Conservation (phyloP, 257 asterid species). For the Nicotiana benthamiana region DNA sequence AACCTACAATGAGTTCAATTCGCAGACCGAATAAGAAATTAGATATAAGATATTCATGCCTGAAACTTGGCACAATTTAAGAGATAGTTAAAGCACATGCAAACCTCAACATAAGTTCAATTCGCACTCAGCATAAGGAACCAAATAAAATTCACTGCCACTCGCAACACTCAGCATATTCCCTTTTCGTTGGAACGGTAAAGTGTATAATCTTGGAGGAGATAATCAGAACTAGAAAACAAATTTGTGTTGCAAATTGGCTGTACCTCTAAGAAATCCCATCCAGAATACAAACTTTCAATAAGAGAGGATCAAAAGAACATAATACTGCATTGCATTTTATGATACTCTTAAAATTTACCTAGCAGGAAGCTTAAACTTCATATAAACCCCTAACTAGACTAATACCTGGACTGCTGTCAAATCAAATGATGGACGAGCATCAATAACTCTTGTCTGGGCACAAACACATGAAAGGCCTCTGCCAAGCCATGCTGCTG, state of each 20-base stretch:
- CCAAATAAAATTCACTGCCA: not conserved
- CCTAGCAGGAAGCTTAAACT: not conserved
- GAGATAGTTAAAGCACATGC: not conserved
- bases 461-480: constrained; percentile 96
- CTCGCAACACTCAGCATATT: not conserved
- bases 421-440: constrained; percentile 84
- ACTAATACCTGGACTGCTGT: constrained; percentile 68
- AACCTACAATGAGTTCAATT: not conserved
- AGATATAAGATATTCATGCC: not conserved
- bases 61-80: not conserved
- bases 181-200: not conserved
- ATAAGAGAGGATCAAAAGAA: not conserved
- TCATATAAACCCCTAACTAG: not conserved
- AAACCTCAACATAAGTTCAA: not conserved
- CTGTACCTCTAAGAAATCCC: not conserved
- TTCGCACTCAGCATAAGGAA: not conserved
- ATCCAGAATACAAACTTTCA: not conserved
- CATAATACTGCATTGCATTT: not conserved
- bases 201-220: not conserved
- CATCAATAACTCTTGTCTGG: constrained; percentile 86
- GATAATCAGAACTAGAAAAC: not conserved
- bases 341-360: not conserved
- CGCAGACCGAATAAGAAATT: not conserved
- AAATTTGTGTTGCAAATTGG: not conserved
- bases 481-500: constrained; percentile 98